phyloP scores from a whole-genome alignment of 139 green algal species.

The Volvox reticuliferus region DNA sequence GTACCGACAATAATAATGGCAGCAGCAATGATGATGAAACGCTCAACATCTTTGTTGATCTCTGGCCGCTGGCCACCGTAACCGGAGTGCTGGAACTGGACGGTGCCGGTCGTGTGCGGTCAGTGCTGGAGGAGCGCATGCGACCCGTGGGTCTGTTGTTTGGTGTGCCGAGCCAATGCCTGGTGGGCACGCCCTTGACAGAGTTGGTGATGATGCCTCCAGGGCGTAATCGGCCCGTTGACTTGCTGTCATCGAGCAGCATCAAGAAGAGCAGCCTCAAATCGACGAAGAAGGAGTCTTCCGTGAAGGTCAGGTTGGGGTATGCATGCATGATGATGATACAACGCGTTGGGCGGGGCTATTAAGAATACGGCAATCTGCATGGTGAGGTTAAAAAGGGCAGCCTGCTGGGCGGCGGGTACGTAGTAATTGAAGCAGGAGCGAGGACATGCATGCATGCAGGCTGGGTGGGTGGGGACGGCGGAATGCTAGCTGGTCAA shows the following conservation, averaged over 20 bases:
- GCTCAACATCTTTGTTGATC: not conserved
- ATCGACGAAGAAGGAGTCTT: conserved; percentile 1
- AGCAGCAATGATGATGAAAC: not conserved
- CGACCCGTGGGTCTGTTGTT: conserved; percentile 46
- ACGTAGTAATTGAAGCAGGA: too few relatives aligned
- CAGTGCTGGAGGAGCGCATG: not conserved
- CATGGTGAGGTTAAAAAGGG: too few relatives aligned
- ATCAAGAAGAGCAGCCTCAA: conserved; percentile 50
- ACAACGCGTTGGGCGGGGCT: too few relatives aligned
- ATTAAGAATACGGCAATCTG: too few relatives aligned
- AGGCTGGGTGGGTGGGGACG: too few relatives aligned
- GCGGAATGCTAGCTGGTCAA: too few relatives aligned
- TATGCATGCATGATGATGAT: too few relatives aligned
- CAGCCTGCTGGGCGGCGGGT: too few relatives aligned
- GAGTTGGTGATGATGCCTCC: not conserved
- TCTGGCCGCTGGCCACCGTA: not conserved
- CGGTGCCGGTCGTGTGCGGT: not conserved
- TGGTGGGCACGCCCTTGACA: not conserved
- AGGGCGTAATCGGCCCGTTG: not conserved
- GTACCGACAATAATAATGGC: not conserved
- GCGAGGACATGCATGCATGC: too few relatives aligned
- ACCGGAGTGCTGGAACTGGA: conserved; percentile 27
- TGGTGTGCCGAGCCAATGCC: not conserved
- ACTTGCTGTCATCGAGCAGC: conserved; percentile 5
- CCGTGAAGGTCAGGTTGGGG: not conserved